Evolutionary conservation across 2,329 filamentous ascomycete genomes (phyloP), one percentile per base, ranked within the genome.

Genomic region (Pseudopithomyces maydicus): DNA sequence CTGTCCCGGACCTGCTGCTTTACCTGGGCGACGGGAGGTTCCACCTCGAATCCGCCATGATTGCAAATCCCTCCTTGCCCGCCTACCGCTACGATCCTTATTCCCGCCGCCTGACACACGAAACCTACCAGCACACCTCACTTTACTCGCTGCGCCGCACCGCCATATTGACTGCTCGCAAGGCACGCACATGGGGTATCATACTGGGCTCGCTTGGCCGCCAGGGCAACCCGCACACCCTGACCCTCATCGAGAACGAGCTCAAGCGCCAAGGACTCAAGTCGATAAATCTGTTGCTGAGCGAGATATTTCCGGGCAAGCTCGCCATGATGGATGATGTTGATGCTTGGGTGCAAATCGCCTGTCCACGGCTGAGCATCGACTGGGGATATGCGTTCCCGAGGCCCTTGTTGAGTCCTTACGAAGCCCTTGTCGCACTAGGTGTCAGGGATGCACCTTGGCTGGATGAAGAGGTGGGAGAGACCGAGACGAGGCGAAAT

Each of bases 321-420:
- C 79, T 99, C 63, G 92, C 91, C 0, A 88, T 95, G 81, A 97
- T 99, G 92, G 67, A 67, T 29, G 94, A 98, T 70, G 91, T 99
- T 2, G 94, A 97, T 72, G 96, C 92, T 68, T 99, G 95, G 95
- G 94, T 99, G 38, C 95, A 99, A 78, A 92, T 99, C 49, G 95
- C 95, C 5, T 99, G 95, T 77, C 95, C 95, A n/a, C 82, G 95
- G 48, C 73, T 99, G 73, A 98, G 94, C 75, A 99, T 99, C 65
- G 95, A 99, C 78, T 99, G 95, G 95, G 95, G 95, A 0, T 98
- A 98, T 79, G 95, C 95, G 0, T 99, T 99, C 72, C 86, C 92
- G 1, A 80, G 91, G 45, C 95, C 95, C 46, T 75, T 99, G 56
- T 77, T 99, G 71, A 98, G 94, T 51, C 94, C 95, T 1, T 97